These are phyloP conservation scores for Pulveroboletus sp. DNA, from an alignment of 768 basidiomycete genomes.

Conservation along the genomic window DNA sequence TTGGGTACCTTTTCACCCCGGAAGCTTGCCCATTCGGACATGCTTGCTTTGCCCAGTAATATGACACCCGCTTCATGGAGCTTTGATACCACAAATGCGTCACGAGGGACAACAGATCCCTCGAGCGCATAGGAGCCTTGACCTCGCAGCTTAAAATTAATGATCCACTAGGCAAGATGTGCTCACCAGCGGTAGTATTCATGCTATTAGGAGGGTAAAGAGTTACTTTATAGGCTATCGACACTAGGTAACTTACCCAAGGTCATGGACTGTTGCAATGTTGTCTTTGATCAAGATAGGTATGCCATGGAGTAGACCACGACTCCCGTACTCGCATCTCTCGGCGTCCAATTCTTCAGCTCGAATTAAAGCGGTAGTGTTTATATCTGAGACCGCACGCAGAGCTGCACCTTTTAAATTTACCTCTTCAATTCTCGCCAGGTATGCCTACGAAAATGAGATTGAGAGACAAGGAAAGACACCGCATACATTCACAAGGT, in stretches of 20 bases:
- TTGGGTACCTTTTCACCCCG: conserved; percentile 33
- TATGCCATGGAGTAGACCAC: conserved; percentile 53
- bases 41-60: conserved; percentile 38
- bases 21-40: conserved; percentile 42
- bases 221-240: background rate
- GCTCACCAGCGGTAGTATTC: conserved; percentile 50
- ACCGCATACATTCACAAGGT: conserved; percentile 50
- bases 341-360: conserved; percentile 50
- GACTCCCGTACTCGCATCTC: conserved; percentile 43
- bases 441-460: conserved; percentile 46
- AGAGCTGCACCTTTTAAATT: conserved; percentile 54
- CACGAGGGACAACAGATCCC: conserved; percentile 35
- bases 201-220: conserved; percentile 28
- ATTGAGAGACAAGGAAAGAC: background rate
- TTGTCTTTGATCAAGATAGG: conserved; percentile 54
- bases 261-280: conserved; percentile 28
- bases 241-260: conserved; percentile 19
- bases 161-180: background rate
- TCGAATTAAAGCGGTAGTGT: conserved; percentile 46
- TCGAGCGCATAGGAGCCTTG: conserved; percentile 36
- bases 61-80: conserved; percentile 33
- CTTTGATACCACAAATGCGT: conserved; percentile 31
- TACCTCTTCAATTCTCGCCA: conserved; percentile 66
- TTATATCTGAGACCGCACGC: conserved; percentile 56
- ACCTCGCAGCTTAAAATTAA: conserved; percentile 1